Base-by-base conservation (phyloP, 2,329 filamentous ascomycete species). In the Rhexocercosporidium sp. region DNA sequence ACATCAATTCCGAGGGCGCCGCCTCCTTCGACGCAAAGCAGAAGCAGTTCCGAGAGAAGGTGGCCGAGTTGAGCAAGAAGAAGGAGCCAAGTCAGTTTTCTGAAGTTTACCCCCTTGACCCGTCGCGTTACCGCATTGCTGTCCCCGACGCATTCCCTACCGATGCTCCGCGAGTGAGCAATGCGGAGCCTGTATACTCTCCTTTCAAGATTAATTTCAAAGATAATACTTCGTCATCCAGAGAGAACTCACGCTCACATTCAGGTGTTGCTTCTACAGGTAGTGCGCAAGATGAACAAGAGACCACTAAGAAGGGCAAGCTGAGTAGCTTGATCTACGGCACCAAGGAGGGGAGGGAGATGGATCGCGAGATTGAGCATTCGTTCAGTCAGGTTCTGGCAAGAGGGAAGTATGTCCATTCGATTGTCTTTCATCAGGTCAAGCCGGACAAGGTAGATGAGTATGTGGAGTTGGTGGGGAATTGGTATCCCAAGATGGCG, bases 391-490 rank as follows among this genome's bases (percentile, higher is more conserved):
- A 97, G 80, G 92, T 98, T 53, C 84, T 99, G 54, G 96, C 96
- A 27, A 88, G 96, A 72, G 96, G 96, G 77, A 99, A 99, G 83
- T 99, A 99, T 77, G 94, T 99, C 64, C 96, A 99, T 81, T 96
- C 94, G 56, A 97, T 99, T 79, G 94, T 97, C 67, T 93, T 97
- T 77, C 96, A 99, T 83, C 88, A 96, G 69, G 96, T 99, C 72
- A 94, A 96, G 82, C 94, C 94, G 69, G 94, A 97, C 75, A 96
- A 93, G 82, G 92, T 97, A 56, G 94, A 97, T 70, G 95, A 98
- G 77, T 99, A 99, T 77, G 90, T 95, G 61, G 86, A 95, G 66
- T 85, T 98, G 59, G 93, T 98, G 16, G 93, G 96, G 68, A 85
- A 87, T 44, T 98, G 93, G 92, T 99, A 99, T 77, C 95, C 96